phyloP scores from a whole-genome alignment of 192 early-diverging fungal genomes.

The Coemansia sp. region DNA sequence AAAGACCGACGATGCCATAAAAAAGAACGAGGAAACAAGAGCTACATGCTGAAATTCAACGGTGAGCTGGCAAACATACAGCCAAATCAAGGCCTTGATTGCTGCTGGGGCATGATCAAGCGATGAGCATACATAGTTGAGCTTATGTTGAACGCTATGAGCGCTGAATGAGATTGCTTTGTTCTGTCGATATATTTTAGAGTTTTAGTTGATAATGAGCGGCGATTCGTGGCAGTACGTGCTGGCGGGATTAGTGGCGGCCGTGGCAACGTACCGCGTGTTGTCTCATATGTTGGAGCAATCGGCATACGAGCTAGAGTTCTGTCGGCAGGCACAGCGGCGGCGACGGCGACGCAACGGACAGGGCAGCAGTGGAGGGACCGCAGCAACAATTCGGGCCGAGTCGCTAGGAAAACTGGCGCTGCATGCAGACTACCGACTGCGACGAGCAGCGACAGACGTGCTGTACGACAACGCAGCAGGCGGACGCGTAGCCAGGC shows the following conservation, averaged over 20 bases:
- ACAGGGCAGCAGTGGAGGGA: constrained; percentile 9
- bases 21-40: background rate
- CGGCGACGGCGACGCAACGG: constrained; percentile 21
- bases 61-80: background rate
- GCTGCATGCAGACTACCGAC: constrained; percentile 11
- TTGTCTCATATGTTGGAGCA: constrained; percentile 36
- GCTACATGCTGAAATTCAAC: background rate
- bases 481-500: constrained; percentile 9
- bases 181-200: background rate
- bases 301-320: constrained; percentile 24
- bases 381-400: background rate
- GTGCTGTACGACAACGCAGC: constrained; percentile 33
- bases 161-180: background rate
- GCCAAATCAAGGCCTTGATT: background rate
- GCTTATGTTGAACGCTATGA: background rate
- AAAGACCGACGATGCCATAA: constrained; percentile 78
- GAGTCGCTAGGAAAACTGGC: constrained; percentile 24
- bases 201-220: background rate
- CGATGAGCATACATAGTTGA: background rate
- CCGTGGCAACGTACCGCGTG: constrained; percentile 25
- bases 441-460: constrained; percentile 24
- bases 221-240: constrained; percentile 18
- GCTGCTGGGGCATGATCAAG: background rate
- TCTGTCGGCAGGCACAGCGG: background rate
- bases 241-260: constrained; percentile 10